A percentile compares a stretch with the other conserved stretches of the same genome.
These are phyloP conservation scores for Jaapia argillacea DNA, from an alignment of 768 basidiomycete species.

Conservation along the genomic window DNA sequence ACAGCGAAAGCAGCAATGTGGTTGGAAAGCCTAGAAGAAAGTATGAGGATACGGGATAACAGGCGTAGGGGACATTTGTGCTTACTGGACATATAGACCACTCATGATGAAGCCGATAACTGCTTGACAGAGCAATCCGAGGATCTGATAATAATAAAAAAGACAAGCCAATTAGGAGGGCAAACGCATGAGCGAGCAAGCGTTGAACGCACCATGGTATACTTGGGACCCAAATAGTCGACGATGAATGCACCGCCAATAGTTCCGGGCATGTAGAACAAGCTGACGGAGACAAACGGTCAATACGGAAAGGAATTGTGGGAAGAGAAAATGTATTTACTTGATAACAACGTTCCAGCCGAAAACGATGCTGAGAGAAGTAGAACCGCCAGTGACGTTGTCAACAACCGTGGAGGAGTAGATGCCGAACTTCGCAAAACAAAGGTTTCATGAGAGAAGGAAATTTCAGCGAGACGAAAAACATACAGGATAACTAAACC, in stretches of 20 bases:
- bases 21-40: slow-evolving; percentile 20
- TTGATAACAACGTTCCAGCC: slow-evolving; percentile 86
- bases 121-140: slow-evolving; percentile 57
- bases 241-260: slow-evolving; percentile 66
- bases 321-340: slow-evolving; percentile 26
- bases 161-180: not conserved
- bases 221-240: slow-evolving; percentile 68
- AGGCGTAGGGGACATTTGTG: not conserved
- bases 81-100: slow-evolving; percentile 54
- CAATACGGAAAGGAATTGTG: slow-evolving; percentile 18
- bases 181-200: slow-evolving; percentile 1
- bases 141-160: slow-evolving; percentile 44
- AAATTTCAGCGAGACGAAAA: not conserved
- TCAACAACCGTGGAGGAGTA: slow-evolving; percentile 72
- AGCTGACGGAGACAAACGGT: slow-evolving; percentile 19
- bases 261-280: slow-evolving; percentile 66
- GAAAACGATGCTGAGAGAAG: slow-evolving; percentile 50
- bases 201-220: slow-evolving; percentile 64
- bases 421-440: slow-evolving; percentile 50
- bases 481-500: slow-evolving; percentile 52
- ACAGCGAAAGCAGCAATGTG: slow-evolving; percentile 73
- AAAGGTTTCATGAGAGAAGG: not conserved
- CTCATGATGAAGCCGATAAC: slow-evolving; percentile 86
- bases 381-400: slow-evolving; percentile 45
- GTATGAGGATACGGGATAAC: not conserved